Base-by-base conservation (phyloP, 1,284 basidiomycete species). In the Marasmius oreades region DNA sequence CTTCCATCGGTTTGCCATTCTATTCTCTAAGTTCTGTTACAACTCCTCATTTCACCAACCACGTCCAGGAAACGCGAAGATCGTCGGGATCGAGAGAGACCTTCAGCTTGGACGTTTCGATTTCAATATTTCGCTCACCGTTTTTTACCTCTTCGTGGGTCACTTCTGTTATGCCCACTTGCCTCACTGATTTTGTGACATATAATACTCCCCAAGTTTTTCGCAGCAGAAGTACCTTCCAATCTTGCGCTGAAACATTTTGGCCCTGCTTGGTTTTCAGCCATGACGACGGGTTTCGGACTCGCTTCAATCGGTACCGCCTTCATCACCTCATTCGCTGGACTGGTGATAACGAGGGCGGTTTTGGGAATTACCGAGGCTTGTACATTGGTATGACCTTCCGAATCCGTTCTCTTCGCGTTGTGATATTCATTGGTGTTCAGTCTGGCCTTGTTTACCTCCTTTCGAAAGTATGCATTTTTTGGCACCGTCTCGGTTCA, bases 341-440 rank as follows among this genome's bases (percentile, higher is more conserved):
- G 73, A 3, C 62, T 81, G 18, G 64, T 81, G n/a, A 69, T 70
- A 5, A 78, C 75, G 1, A 67, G 78, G 31, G 69, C 79, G 1
- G 73, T 80, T 59, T 66, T 81, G 14, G 78, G 77, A 42, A 66
- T 81, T 6, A 70, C 73, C n/a, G 79, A 81, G 63, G 77, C 77
- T 34, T 78, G 78, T 10, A 78, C 78, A n/a, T 65, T 81, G 65
- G 75, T 76, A 26, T 26, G 47, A 37, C 10, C 59, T 5, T 51
- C 20, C 31, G 28, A 31, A 10, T 10, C 10, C 28, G 28, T 31
- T 31, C 28, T 31, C 28, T 31, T 31, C 28, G 28, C 10, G 28
- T 31, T 5, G 28, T 4, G 28, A 31, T 31, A 4, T 31, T 31
- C 10, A 10, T 31, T 31, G 28, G 28, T 31, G 4, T 31, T 10